Percentiles rank a stretch among this genome's conserved stretches.
phyloP scores from a whole-genome alignment of 139 green algal species.

The Closterium sp. region DNA sequence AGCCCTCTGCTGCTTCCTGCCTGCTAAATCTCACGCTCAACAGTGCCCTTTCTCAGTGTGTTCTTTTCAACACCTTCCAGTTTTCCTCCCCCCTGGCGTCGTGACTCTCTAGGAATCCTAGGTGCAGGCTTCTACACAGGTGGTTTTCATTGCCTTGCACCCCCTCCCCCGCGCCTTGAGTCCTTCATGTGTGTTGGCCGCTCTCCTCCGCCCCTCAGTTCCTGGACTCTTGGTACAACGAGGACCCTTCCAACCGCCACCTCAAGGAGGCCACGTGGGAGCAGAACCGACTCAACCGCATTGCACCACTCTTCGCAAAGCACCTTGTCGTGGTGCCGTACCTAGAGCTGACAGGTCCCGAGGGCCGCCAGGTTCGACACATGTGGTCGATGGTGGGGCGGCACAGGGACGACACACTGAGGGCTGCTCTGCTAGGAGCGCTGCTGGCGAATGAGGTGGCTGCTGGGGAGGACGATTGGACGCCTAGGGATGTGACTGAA shows the following conservation, averaged over 20 bases:
- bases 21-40: no score
- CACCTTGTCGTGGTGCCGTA: constrained; percentile 9
- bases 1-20: no score
- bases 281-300: constrained; percentile 12
- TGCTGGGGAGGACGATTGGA: not conserved
- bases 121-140: no score
- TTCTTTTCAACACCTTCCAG: no score
- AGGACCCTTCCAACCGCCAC: constrained; percentile 3
- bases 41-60: no score
- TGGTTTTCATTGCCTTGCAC: no score
- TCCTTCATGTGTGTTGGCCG: not conserved
- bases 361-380: constrained; percentile 13
- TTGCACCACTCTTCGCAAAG: not conserved
- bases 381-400: not conserved
- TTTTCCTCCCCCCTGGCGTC: no score
- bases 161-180: no score
- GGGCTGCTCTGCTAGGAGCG: not conserved
- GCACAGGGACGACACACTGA: not conserved
- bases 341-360: constrained; percentile 8
- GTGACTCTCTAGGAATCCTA: no score
- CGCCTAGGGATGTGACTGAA: not conserved
- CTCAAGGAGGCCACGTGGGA: constrained; percentile 7
- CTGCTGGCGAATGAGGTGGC: not conserved
- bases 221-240: constrained; percentile 16
- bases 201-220: constrained; percentile 2